Evolutionary conservation across 225 moss, liverwort and hornwort species (phyloP).

Genomic region (Sphagnum tenellum): DNA sequence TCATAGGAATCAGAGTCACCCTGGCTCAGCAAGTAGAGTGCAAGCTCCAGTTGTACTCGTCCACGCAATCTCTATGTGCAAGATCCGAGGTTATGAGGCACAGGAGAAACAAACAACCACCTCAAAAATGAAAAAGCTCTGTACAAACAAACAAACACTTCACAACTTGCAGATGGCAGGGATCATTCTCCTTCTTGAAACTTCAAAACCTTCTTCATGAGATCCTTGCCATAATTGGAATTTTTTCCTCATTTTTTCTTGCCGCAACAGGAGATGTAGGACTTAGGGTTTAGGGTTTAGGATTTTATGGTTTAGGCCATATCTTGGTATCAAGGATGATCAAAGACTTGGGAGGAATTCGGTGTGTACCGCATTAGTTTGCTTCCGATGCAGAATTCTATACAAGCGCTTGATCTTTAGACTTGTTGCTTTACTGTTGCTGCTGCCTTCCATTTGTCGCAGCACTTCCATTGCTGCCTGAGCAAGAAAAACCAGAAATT

Average conservation of each 20-base stretch:
- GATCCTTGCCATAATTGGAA: too few relatives aligned
- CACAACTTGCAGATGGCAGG: not conserved
- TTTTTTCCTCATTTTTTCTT: too few relatives aligned
- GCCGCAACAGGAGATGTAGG: not conserved
- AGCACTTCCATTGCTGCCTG: constrained; percentile 84
- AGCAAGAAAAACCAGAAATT: constrained; percentile 6
- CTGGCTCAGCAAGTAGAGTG: constrained; percentile 70
- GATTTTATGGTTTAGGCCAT: not conserved
- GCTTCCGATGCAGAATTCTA: constrained; percentile 58
- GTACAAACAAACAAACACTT: not conserved
- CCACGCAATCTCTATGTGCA: constrained; percentile 43
- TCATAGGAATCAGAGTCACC: constrained; percentile 66
- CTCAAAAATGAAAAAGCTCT: not conserved
- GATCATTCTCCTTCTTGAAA: not conserved
- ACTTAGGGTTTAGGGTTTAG: not conserved
- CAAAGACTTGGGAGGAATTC: not conserved
- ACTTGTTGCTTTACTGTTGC: constrained; percentile 20
- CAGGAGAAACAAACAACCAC: not conserved
- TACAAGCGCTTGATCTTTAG: constrained; percentile 69
- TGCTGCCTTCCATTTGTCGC: constrained; percentile 37
- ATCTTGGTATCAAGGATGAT: not conserved
- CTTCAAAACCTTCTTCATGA: too few relatives aligned
- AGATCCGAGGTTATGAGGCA: too few relatives aligned
- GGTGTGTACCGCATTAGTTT: constrained; percentile 47
- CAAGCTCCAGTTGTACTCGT: constrained; percentile 74